phyloP scores from a whole-genome alignment of 805 yeast genomes.

The Priceomyces carsonii region DNA sequence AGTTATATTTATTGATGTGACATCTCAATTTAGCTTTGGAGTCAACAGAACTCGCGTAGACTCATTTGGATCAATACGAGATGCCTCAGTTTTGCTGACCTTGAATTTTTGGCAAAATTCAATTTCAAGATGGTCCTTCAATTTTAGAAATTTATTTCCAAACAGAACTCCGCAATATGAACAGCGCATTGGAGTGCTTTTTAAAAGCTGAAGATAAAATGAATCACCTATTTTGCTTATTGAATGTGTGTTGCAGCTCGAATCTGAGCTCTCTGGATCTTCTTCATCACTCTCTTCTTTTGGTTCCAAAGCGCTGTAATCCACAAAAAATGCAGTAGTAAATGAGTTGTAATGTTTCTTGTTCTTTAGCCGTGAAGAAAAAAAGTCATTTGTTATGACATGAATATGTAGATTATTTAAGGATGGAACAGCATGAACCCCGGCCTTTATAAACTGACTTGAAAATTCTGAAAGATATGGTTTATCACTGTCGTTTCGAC shows the following conservation, averaged over 20 bases:
- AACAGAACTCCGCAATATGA: conserved; percentile 21
- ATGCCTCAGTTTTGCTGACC: conserved; percentile 10
- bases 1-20: too few species aligned
- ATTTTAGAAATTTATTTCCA: conserved; percentile 18
- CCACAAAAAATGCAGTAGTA: conserved; percentile 62
- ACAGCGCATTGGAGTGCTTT: conserved; percentile 20
- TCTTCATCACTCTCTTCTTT: not conserved
- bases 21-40: too few species aligned
- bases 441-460: conserved; percentile 44
- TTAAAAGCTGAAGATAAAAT: conserved; percentile 1
- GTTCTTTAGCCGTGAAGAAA: conserved; percentile 54
- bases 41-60: too few species aligned
- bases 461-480: conserved; percentile 16
- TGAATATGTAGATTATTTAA: conserved; percentile 72
- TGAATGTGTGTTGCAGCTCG: too few species aligned
- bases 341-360: conserved; percentile 73
- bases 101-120: conserved; percentile 19
- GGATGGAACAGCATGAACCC: conserved; percentile 74
- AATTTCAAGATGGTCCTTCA: conserved; percentile 24
- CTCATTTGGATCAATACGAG: conserved; percentile 1
- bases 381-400: conserved; percentile 65
- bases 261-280: too few species aligned
- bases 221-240: too few species aligned
- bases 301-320: conserved; percentile 45
- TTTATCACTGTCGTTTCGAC: conserved; percentile 10